A percentile compares a stretch with the other conserved stretches of the same genome.
Conservation (phyloP, 176 grass and related monocot species). For the Lolium rigidum region DNA sequence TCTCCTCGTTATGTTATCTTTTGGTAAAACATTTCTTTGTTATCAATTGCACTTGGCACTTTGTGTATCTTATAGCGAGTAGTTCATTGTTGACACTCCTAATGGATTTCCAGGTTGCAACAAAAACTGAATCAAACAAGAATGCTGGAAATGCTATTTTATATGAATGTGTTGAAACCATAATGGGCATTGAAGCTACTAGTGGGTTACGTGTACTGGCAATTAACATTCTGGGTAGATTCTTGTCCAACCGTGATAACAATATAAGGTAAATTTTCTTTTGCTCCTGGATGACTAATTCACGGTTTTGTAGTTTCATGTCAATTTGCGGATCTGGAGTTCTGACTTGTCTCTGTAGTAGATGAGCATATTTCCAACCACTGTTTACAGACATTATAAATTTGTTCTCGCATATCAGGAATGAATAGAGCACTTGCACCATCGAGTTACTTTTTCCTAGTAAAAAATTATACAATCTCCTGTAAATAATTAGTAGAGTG, state of each 20-base stretch:
- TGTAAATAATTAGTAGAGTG: constrained; percentile 14
- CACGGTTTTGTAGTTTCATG: background rate
- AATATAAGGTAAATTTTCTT: constrained; percentile 86
- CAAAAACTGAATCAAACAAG: constrained; percentile 97
- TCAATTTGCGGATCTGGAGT: constrained; percentile 3
- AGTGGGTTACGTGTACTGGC: constrained; percentile 92
- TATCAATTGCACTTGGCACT: constrained; percentile 5
- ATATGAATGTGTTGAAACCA: constrained; percentile 99
- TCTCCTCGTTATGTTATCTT: background rate
- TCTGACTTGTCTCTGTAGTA: constrained; percentile 23
- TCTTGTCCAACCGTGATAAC: constrained; percentile 98
- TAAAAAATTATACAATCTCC: constrained; percentile 27
- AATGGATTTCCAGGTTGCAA: constrained; percentile 82
- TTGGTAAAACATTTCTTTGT: background rate
- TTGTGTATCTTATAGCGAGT: constrained; percentile 26
- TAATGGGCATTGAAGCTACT: constrained; percentile 97
- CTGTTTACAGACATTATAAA: background rate
- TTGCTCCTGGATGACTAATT: constrained; percentile 17
- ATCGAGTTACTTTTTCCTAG: constrained; percentile 18
- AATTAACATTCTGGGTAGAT: constrained; percentile 98
- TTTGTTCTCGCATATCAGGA: constrained; percentile 32
- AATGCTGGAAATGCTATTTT: constrained; percentile 97
- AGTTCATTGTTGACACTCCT: constrained; percentile 17
- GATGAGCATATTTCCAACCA: background rate
- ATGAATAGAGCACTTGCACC: constrained; percentile 2